phyloP scores from a whole-genome alignment of 2,329 filamentous ascomycete genomes.

The Xylaria hypoxylon region DNA sequence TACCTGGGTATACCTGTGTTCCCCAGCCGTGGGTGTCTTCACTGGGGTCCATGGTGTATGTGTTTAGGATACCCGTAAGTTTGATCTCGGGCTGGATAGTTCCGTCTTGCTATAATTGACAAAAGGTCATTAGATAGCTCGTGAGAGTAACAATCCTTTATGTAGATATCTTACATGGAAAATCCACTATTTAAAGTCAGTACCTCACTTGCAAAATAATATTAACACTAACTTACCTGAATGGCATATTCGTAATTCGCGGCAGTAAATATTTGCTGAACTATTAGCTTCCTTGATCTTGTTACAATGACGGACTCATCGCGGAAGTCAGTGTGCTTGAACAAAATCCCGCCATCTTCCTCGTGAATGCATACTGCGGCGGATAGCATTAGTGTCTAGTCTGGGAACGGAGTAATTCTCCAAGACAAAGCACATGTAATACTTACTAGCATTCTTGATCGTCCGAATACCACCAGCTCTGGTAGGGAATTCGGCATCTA shows the following conservation, averaged over 20 bases:
- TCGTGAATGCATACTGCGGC: conserved; percentile 83
- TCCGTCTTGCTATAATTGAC: conserved; percentile 73
- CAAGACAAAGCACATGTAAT: background rate
- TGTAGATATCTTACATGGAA: conserved; percentile 67
- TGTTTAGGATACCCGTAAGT: conserved; percentile 92
- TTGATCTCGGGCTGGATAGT: conserved; percentile 93
- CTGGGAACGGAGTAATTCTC: background rate
- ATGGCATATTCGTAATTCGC: conserved; percentile 92
- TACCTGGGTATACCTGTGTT: conserved; percentile 84
- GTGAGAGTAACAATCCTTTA: background rate
- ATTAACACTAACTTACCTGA: conserved; percentile 49
- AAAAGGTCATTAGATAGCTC: conserved; percentile 36
- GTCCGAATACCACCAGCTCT: conserved; percentile 78
- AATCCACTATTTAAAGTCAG: conserved; percentile 78
- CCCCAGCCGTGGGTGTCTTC: conserved; percentile 91
- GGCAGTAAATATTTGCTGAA: conserved; percentile 93
- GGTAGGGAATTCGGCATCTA: conserved; percentile 88
- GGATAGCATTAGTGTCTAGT: background rate
- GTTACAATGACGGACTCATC: conserved; percentile 90
- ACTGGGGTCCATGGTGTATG: conserved; percentile 81
- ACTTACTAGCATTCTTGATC: conserved; percentile 82
- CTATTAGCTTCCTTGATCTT: conserved; percentile 83
- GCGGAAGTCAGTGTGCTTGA: conserved; percentile 95
- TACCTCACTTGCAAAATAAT: background rate
- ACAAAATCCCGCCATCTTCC: conserved; percentile 89